phyloP scores from a whole-genome alignment of 441 rosid species.

The Populus hybrid region DNA sequence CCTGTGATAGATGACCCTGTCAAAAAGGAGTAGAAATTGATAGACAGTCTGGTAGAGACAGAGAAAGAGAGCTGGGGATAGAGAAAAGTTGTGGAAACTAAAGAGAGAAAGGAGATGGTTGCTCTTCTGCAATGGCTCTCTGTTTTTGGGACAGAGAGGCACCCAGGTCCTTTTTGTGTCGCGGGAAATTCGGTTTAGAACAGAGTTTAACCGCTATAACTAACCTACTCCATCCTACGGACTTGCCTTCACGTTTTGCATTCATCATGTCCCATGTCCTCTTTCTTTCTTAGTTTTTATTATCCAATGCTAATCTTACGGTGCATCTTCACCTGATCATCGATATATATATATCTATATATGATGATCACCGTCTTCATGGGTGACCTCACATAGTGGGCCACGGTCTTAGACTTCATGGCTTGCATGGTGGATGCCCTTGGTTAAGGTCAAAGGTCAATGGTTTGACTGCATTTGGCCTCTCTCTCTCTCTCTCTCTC shows the following conservation, averaged over 20 bases:
- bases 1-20: constrained; percentile 19
- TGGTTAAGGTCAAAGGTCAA: background rate
- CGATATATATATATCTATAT: too few relatives aligned
- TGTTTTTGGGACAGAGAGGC: constrained; percentile 12
- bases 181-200: constrained; percentile 41
- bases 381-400: background rate
- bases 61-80: background rate
- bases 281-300: background rate
- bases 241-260: constrained; percentile 40
- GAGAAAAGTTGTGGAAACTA: background rate
- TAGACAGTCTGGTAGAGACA: background rate
- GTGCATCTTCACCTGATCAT: background rate
- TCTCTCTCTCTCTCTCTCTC: background rate
- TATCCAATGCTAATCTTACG: background rate
- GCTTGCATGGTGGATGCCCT: background rate
- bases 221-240: constrained; percentile 5
- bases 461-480: background rate
- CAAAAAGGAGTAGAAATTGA: background rate
- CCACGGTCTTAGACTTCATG: background rate
- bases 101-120: background rate
- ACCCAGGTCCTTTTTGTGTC: constrained; percentile 23
- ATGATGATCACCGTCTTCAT: background rate
- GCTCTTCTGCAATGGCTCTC: constrained; percentile 1
- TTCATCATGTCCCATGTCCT: constrained; percentile 6
- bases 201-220: constrained; percentile 28